Evolutionary conservation across 2,329 filamentous ascomycete genomes (phyloP).

Genomic region (Xylaria sp.): DNA sequence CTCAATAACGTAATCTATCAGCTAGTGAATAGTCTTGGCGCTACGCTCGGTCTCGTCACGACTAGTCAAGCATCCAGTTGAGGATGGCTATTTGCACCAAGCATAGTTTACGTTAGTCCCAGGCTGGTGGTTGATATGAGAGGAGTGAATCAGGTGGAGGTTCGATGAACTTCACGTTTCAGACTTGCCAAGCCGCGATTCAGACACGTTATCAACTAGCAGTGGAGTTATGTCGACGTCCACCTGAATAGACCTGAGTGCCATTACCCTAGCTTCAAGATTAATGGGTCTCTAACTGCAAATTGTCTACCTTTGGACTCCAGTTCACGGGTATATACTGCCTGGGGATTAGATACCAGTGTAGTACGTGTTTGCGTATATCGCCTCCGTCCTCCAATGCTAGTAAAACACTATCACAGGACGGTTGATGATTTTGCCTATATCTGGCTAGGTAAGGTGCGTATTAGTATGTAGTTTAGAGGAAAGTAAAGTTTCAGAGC

Average conservation of each 20-base stretch:
- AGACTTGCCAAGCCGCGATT: constrained; percentile 31
- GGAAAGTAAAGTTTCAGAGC: neutral
- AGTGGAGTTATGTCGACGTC: constrained; percentile 2
- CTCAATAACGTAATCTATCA: neutral
- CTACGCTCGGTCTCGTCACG: neutral
- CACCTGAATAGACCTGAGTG: neutral
- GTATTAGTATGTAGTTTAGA: neutral
- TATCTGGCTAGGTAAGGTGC: neutral
- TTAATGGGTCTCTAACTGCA: neutral
- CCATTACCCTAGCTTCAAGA: neutral
- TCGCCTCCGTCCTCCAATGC: neutral
- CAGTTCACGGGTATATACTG: neutral
- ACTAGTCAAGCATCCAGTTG: neutral
- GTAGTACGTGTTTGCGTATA: neutral
- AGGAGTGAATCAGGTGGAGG: constrained; percentile 14
- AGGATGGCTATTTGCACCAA: neutral
- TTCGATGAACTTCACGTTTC: constrained; percentile 28
- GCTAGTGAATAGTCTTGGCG: constrained; percentile 1
- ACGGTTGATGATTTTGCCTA: neutral
- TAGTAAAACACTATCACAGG: neutral
- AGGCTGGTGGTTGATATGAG: constrained; percentile 10
- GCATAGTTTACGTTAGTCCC: neutral
- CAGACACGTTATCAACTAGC: constrained; percentile 12
- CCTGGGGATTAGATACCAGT: neutral
- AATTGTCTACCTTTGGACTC: neutral